Evolutionary conservation across 2,329 filamentous ascomycete genomes (phyloP).

Genomic region (Phaeophleospora eucalypticola): DNA sequence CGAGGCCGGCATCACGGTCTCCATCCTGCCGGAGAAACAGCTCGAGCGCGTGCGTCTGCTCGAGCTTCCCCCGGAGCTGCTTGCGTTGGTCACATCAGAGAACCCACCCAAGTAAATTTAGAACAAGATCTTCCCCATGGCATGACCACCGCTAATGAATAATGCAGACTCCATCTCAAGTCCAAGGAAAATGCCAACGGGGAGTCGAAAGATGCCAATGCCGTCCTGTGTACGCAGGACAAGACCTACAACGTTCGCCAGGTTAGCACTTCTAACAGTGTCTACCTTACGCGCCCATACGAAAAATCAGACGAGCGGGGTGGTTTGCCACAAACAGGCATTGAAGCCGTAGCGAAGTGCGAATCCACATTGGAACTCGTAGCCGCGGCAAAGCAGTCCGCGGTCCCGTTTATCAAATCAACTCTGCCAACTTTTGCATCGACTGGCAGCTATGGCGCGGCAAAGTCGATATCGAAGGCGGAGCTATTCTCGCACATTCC

Average conservation of each 20-base stretch:
- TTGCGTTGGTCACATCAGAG: conserved; percentile 45
- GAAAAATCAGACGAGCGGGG: conserved; percentile 14
- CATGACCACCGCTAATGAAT: conserved; percentile 2
- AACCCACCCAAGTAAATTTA: conserved; percentile 8
- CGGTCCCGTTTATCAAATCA: conserved; percentile 35
- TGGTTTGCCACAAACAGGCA: conserved; percentile 27
- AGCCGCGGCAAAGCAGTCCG: conserved; percentile 31
- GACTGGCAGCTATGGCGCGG: conserved; percentile 19
- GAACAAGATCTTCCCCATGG: neutral
- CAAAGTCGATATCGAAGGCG: conserved; percentile 31
- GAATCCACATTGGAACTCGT: conserved; percentile 42
- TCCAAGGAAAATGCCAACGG: conserved; percentile 28
- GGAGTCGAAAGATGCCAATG: conserved; percentile 35
- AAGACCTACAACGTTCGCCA: conserved; percentile 59
- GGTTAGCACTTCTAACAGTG: conserved; percentile 62
- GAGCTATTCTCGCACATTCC: conserved; percentile 49
- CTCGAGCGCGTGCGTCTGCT: conserved; percentile 56
- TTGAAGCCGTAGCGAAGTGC: conserved; percentile 44
- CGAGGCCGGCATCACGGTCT: conserved; percentile 40
- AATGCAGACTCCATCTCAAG: conserved; percentile 39
- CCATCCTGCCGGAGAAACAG: conserved; percentile 37
- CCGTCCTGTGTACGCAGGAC: conserved; percentile 56
- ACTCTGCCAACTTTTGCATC: conserved; percentile 39
- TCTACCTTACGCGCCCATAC: conserved; percentile 50
- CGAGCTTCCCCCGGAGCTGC: conserved; percentile 57